Evolutionary conservation across 371 early-diverging fungal species (phyloP), one percentile per base, ranked within the genome.

Genomic region (Saksenaea oblongispora): DNA sequence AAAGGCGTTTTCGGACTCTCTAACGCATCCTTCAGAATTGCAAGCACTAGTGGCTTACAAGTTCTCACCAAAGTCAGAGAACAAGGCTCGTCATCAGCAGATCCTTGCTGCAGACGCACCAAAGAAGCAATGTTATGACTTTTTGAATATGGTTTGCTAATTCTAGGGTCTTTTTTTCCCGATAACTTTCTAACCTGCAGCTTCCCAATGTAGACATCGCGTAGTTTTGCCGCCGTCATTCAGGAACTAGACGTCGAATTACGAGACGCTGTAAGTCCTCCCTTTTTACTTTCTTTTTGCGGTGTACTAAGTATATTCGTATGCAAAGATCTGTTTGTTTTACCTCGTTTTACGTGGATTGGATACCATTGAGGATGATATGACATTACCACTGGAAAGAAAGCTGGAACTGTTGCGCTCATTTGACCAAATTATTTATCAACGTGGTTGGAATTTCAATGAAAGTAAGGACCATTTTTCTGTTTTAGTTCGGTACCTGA

Each of bases 281-380:
- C 66, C 37, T 62, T 70, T 51, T 55, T 66, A 28, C 60, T 56
- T 26, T 35, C 57, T 15, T 31, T 15, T 1, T 0, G 24, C 10
- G 17, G 39, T 14, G 22, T 44, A 24, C 22, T n/a, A 36, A 34
- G 59, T 15, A 22, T 31, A 42, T 54, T 10, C 35, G 68, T 39
- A 7, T 17, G 15, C 4, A 18, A 56, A 28, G 34, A 72, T 89
- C 57, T 94, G 94, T 80, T 70, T 98, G 63, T 97, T 97, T 73
- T 98, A 98, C 76, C 86, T 94, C 35, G 86, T 95, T 39, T 85
- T 98, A 62, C 90, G 99, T 54, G 99, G 95, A 9, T 84, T 98
- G 62, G 99, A 98, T 74, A 98, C 99, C 1, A 85, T 98, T 61
- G 99, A 98, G 81, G 99, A 98, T 79, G 99, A 98, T 69, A 96